phyloP scores from a whole-genome alignment of 352 stramenopile genomes.

The Stephanocyclus meneghinianus region DNA sequence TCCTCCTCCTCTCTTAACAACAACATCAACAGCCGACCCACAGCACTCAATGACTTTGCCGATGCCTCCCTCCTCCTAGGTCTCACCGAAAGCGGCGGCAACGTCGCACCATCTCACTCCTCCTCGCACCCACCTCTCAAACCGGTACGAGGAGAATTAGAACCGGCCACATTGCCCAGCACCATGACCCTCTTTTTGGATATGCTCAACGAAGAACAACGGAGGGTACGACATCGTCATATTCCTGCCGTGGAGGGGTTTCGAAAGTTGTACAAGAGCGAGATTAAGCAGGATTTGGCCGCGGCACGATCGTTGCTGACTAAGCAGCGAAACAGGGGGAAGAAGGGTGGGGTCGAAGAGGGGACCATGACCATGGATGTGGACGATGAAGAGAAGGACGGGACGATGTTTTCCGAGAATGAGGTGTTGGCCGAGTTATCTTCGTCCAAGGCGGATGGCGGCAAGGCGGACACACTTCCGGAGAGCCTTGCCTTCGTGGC shows the following conservation, averaged over 20 bases:
- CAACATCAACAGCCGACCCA: not conserved
- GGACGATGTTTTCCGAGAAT: constrained; percentile 3
- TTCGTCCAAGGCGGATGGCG: constrained; percentile 40
- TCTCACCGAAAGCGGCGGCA: constrained; percentile 4
- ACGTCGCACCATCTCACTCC: not conserved
- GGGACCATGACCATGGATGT: not conserved
- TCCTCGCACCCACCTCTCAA: constrained; percentile 1
- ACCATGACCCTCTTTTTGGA: constrained; percentile 67
- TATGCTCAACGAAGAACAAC: constrained; percentile 71
- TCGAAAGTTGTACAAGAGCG: constrained; percentile 62
- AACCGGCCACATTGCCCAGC: constrained; percentile 22
- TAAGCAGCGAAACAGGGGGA: not conserved
- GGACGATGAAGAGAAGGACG: constrained; percentile 8
- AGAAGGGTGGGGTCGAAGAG: not conserved
- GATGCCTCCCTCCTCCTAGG: constrained; percentile 25
- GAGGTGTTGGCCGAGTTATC: constrained; percentile 10
- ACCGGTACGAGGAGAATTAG: constrained; percentile 14
- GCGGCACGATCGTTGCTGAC: constrained; percentile 31
- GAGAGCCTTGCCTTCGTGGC: constrained; percentile 31
- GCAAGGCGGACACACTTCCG: constrained; percentile 14
- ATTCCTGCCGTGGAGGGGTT: constrained; percentile 77
- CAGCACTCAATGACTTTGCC: constrained; percentile 1
- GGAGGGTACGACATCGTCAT: constrained; percentile 63
- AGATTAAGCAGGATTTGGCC: constrained; percentile 74
- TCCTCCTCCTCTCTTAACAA: constrained; percentile 7